Evolutionary conservation across 108 stramenopile species (phyloP).

Genomic region (Nitzschia palea): DNA sequence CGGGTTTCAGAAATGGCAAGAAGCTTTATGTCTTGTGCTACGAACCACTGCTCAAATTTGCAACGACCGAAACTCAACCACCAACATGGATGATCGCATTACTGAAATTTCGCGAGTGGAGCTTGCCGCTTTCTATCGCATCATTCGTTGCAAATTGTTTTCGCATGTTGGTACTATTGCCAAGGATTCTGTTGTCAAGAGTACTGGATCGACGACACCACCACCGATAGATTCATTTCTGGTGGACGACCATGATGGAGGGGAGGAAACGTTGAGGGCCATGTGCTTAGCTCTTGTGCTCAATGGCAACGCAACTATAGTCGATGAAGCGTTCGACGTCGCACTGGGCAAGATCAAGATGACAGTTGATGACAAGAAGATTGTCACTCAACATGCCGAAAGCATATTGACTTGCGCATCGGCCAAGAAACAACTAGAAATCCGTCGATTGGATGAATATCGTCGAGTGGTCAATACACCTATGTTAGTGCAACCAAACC

Average conservation of each 20-base stretch:
- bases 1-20: neutral
- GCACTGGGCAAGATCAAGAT: no score
- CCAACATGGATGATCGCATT: slow-evolving; percentile 56
- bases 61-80: slow-evolving; percentile 26
- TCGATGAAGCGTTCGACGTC: neutral
- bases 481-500: neutral
- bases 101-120: slow-evolving; percentile 60
- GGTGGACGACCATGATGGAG: no score
- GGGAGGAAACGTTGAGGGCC: no score
- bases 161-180: no score
- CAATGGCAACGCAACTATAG: neutral
- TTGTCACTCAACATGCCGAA: neutral
- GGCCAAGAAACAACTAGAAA: slow-evolving; percentile 29
- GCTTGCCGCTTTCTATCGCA: slow-evolving; percentile 23
- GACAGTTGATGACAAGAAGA: no score
- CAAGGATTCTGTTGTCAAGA: no score
- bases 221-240: no score
- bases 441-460: slow-evolving; percentile 24
- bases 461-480: slow-evolving; percentile 17
- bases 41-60: slow-evolving; percentile 41
- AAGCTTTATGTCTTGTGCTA: neutral
- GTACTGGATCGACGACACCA: no score
- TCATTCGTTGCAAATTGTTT: no score
- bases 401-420: slow-evolving; percentile 20
- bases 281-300: no score